Percentiles rank a stretch among this genome's conserved stretches.
Evolutionary conservation across 2,329 filamentous ascomycete species (phyloP).

Genomic region (Nectriaceae sp.): DNA sequence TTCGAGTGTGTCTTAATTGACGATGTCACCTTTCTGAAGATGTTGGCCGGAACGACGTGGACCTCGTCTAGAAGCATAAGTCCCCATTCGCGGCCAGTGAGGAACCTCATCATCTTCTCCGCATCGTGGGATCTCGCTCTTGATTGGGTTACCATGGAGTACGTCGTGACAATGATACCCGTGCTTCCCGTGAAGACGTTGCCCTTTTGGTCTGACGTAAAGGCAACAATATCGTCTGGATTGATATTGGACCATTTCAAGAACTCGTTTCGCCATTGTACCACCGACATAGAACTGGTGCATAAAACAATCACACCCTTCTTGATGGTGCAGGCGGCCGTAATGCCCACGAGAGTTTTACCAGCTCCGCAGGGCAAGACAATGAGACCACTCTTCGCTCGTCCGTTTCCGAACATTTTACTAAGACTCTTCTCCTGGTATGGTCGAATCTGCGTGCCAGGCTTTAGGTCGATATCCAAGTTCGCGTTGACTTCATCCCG

Average conservation of each 20-base stretch:
- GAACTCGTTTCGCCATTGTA: conserved; percentile 96
- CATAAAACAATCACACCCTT: conserved; percentile 95
- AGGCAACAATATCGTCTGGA: conserved; percentile 89
- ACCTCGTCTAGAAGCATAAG: conserved; percentile 97
- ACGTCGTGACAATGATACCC: conserved; percentile 95
- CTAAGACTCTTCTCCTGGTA: conserved; percentile 97
- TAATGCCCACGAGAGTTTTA: conserved; percentile 98
- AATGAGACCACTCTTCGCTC: conserved; percentile 96
- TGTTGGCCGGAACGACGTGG: conserved; percentile 94
- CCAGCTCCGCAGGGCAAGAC: conserved; percentile 95
- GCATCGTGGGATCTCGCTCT: conserved; percentile 87
- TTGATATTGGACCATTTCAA: conserved; percentile 97
- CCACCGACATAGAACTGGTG: conserved; percentile 96
- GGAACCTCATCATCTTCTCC: conserved; percentile 96
- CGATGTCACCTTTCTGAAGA: conserved; percentile 92
- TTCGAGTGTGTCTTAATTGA: conserved; percentile 95
- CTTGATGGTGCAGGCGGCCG: conserved; percentile 95
- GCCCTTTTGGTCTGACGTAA: conserved; percentile 91
- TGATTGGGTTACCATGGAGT: conserved; percentile 97
- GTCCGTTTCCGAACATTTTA: conserved; percentile 99
- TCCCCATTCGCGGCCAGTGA: conserved; percentile 89
- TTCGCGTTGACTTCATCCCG: conserved; percentile 89
- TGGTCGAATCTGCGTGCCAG: conserved; percentile 84
- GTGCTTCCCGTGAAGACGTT: conserved; percentile 79
- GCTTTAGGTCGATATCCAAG: conserved; percentile 89